Conservation (phyloP, 352 stramenopile species). For the Thraustochytrium striatum region DNA sequence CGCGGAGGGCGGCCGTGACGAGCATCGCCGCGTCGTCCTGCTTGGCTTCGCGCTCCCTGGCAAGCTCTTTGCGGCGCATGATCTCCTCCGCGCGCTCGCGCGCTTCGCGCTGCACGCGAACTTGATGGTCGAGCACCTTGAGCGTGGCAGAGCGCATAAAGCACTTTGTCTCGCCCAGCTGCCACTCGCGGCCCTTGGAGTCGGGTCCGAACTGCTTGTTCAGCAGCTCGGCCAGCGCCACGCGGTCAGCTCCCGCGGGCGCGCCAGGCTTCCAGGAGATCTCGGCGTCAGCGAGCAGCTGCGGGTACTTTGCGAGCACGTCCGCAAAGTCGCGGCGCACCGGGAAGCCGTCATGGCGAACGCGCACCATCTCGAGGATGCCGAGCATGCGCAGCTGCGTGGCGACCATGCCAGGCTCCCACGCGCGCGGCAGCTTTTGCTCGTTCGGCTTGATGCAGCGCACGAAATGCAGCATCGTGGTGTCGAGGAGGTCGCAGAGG, state of each 20-base stretch:
- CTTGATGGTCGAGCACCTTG: slow-evolving; percentile 20
- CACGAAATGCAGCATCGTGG: slow-evolving; percentile 77
- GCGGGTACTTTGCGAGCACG: slow-evolving; percentile 49
- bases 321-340: slow-evolving; percentile 61
- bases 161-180: slow-evolving; percentile 2
- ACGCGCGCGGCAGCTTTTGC: slow-evolving; percentile 67
- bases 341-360: slow-evolving; percentile 76
- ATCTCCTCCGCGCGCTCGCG: neutral
- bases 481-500: slow-evolving; percentile 73
- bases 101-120: neutral
- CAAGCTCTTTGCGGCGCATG: neutral
- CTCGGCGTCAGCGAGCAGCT: neutral
- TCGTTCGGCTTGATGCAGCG: slow-evolving; percentile 87
- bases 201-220: neutral
- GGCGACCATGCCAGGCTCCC: slow-evolving; percentile 70
- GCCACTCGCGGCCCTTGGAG: neutral
- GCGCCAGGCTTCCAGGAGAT: slow-evolving; percentile 22
- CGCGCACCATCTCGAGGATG: slow-evolving; percentile 76
- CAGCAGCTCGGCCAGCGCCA: neutral
- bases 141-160: slow-evolving; percentile 32
- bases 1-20: too few relatives aligned
- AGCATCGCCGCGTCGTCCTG: too few relatives aligned
- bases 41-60: too few relatives aligned
- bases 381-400: slow-evolving; percentile 76
- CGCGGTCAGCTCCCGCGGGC: neutral